phyloP scores from a whole-genome alignment of 768 basidiomycete genomes.

The Tulasnella sp. region DNA sequence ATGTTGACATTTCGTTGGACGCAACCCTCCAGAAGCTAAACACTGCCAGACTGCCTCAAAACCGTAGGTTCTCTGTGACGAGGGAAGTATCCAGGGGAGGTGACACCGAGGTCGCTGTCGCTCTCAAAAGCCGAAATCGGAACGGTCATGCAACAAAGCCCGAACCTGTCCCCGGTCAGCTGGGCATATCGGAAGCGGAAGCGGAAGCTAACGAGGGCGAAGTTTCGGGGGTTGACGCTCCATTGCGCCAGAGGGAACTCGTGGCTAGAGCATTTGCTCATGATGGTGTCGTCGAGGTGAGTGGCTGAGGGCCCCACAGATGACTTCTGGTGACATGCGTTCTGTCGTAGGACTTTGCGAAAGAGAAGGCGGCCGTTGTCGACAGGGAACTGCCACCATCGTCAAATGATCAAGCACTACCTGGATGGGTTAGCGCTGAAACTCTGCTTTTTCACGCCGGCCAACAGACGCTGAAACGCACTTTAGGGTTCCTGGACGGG shows the following conservation, averaged over 20 bases:
- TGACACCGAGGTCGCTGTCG: slow-evolving; percentile 39
- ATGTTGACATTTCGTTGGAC: slow-evolving; percentile 72
- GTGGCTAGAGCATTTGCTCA: slow-evolving; percentile 96
- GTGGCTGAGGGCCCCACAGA: not conserved
- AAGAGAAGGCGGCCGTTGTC: slow-evolving; percentile 78
- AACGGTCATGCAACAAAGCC: slow-evolving; percentile 56
- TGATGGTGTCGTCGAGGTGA: slow-evolving; percentile 86
- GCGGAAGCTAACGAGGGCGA: not conserved
- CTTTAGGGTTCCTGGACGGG: slow-evolving; percentile 93
- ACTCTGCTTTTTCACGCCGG: not conserved
- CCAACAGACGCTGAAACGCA: not conserved
- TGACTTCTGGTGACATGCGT: not conserved
- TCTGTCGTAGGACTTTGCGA: slow-evolving; percentile 72
- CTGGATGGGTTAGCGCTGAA: slow-evolving; percentile 80
- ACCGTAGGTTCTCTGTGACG: slow-evolving; percentile 37
- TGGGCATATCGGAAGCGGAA: not conserved
- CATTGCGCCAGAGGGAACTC: slow-evolving; percentile 88
- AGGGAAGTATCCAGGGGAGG: slow-evolving; percentile 32
- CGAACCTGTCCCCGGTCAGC: slow-evolving; percentile 23
- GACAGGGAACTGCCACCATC: slow-evolving; percentile 78
- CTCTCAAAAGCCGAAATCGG: slow-evolving; percentile 53
- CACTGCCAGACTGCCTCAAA: slow-evolving; percentile 34
- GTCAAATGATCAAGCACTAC: slow-evolving; percentile 85
- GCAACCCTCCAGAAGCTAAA: slow-evolving; percentile 43
- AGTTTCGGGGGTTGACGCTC: slow-evolving; percentile 44